phyloP scores from a whole-genome alignment of 1,284 basidiomycete species.

The Porogramme epimiltina region DNA sequence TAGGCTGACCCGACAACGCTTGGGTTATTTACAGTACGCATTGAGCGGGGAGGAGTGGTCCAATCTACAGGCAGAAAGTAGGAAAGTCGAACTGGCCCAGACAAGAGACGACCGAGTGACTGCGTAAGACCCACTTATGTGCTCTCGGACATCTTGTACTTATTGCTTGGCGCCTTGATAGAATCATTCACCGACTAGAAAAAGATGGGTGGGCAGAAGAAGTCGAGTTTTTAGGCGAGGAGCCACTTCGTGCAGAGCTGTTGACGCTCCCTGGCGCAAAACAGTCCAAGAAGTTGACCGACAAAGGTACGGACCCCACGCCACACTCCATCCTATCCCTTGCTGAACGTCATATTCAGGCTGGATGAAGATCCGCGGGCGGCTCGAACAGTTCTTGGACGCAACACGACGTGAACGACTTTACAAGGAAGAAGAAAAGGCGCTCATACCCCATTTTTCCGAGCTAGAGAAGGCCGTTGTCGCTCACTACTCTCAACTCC shows the following conservation, averaged over 20 bases:
- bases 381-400: neutral
- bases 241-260: neutral
- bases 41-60: too few species aligned
- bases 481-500: neutral
- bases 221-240: neutral
- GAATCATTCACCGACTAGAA: neutral
- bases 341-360: neutral
- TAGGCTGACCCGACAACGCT: too few species aligned
- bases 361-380: neutral
- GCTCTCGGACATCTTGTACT: too few species aligned
- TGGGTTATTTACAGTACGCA: too few species aligned
- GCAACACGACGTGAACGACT: neutral
- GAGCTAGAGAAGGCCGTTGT: constrained; percentile 2
- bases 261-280: constrained; percentile 1
- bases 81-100: too few species aligned
- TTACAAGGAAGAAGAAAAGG: neutral
- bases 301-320: neutral
- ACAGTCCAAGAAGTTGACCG: constrained; percentile 1
- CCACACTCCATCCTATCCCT: neutral
- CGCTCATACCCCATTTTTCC: neutral
- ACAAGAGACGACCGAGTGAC: neutral
- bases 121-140: too few species aligned
- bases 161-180: neutral
- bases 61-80: too few species aligned
- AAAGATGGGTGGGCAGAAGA: neutral